phyloP scores from a whole-genome alignment of 306 rosid genomes.

The Bauhinia variegata region DNA sequence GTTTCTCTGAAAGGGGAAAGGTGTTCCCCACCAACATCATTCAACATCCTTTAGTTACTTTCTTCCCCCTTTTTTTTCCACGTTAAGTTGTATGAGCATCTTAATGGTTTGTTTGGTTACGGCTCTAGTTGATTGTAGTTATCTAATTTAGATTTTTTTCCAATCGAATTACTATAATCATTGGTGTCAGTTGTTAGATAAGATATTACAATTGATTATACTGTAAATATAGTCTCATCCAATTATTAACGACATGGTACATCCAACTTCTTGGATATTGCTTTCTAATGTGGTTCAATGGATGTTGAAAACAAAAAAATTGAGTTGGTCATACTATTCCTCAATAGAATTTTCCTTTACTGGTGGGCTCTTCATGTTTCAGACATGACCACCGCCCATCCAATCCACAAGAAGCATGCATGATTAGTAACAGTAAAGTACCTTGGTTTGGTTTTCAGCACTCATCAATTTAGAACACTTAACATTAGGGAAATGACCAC shows the following conservation, averaged over 20 bases:
- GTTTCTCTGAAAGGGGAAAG: background rate
- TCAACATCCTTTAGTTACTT: background rate
- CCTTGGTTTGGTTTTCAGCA: constrained; percentile 31
- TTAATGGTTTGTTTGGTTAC: constrained; percentile 10
- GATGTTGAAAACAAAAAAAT: constrained; percentile 20
- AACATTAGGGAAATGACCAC: too few relatives aligned
- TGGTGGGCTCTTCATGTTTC: constrained; percentile 55
- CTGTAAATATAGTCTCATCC: too few relatives aligned
- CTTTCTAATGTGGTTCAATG: too few relatives aligned
- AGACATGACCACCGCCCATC: too few relatives aligned
- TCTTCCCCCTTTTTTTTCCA: constrained; percentile 30
- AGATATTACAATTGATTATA: too few relatives aligned
- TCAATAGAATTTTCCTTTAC: constrained; percentile 21
- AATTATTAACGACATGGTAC: too few relatives aligned
- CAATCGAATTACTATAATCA: too few relatives aligned
- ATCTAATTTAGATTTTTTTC: constrained; percentile 22
- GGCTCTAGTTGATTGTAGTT: constrained; percentile 32
- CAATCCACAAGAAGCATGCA: constrained; percentile 3
- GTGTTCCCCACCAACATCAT: constrained; percentile 29
- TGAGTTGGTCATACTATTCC: constrained; percentile 48
- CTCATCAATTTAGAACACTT: too few relatives aligned
- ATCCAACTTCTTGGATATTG: too few relatives aligned
- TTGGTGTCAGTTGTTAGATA: too few relatives aligned
- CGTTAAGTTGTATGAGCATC: constrained; percentile 5
- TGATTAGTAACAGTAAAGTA: background rate